Conservation (phyloP, 73 alveolate species). For the Paramecium octaurelia region DNA sequence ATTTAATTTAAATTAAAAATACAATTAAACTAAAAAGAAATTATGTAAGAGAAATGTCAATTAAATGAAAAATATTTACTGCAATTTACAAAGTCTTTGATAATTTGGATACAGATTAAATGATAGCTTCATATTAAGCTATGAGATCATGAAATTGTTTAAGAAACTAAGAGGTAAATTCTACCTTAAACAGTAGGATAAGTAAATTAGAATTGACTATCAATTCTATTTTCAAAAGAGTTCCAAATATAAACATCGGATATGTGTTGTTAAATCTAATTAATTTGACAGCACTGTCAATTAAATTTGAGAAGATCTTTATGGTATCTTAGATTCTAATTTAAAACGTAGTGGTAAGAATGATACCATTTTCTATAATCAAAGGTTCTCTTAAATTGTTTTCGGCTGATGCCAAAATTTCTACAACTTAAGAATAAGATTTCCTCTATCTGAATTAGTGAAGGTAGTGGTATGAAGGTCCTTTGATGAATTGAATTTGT, state of each 20-base stretch:
- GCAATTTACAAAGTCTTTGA: too few species aligned
- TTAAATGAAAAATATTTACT: too few species aligned
- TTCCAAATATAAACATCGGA: too few species aligned
- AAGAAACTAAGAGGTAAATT: too few species aligned
- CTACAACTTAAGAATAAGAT: background rate
- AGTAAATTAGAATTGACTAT: too few species aligned
- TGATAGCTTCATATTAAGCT: too few species aligned
- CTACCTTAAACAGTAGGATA: too few species aligned
- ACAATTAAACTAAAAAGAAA: too few species aligned
- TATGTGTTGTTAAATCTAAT: conserved; percentile 30
- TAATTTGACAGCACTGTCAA: conserved; percentile 7
- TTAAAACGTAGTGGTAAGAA: background rate
- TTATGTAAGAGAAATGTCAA: too few species aligned
- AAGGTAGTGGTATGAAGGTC: conserved; percentile 53
- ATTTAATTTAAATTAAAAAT: background rate
- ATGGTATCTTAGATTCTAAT: conserved; percentile 40
- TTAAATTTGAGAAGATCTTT: conserved; percentile 2
- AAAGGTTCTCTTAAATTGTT: conserved; percentile 51
- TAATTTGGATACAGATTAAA: too few species aligned
- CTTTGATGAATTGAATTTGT: conserved; percentile 2
- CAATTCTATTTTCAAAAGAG: too few species aligned
- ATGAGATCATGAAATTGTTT: too few species aligned
- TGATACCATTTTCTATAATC: conserved; percentile 8
- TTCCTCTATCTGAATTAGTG: conserved; percentile 46
- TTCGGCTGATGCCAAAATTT: conserved; percentile 9